These are phyloP conservation scores for Ligustrum vulgare DNA, from an alignment of 257 asterid species.

Conservation along the genomic window DNA sequence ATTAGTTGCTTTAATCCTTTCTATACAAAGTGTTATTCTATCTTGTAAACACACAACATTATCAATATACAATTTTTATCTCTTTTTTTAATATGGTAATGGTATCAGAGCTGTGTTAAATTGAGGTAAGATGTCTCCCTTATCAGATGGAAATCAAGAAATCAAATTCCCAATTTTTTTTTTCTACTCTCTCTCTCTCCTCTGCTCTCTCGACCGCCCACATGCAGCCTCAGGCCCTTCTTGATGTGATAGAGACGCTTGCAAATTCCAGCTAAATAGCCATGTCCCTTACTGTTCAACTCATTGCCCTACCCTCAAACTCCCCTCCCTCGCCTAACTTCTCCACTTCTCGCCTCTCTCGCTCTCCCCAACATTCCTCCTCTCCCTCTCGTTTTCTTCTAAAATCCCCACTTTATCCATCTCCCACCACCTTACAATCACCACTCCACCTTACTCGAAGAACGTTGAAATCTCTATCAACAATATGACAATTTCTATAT, in stretches of 20 bases:
- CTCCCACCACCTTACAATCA: conserved; percentile 44
- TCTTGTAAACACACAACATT: too few relatives aligned
- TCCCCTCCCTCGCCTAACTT: conserved; percentile 57
- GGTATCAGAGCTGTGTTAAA: too few relatives aligned
- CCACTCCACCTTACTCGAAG: conserved; percentile 29
- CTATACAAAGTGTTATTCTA: too few relatives aligned
- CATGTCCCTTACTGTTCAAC: conserved; percentile 72
- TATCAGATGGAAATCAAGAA: too few relatives aligned
- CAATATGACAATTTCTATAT: conserved; percentile 34
- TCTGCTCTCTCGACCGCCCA: conserved; percentile 24
- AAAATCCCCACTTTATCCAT: conserved; percentile 61
- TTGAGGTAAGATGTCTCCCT: too few relatives aligned
- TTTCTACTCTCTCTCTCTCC: conserved; percentile 29
- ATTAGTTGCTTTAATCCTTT: too few relatives aligned
- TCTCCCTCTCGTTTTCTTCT: conserved; percentile 57
- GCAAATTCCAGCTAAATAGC: conserved; percentile 60
- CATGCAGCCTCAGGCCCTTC: conserved; percentile 38
- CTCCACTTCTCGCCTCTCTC: conserved; percentile 75
- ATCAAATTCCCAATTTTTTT: too few relatives aligned
- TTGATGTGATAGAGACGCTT: conserved; percentile 70
- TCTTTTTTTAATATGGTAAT: too few relatives aligned
- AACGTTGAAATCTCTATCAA: conserved; percentile 46
- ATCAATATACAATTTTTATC: too few relatives aligned
- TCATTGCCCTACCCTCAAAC: conserved; percentile 36
- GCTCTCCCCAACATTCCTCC: conserved; percentile 57